Conservation (phyloP, 2,329 filamentous ascomycete species). For the Tolypocladium sp. region DNA sequence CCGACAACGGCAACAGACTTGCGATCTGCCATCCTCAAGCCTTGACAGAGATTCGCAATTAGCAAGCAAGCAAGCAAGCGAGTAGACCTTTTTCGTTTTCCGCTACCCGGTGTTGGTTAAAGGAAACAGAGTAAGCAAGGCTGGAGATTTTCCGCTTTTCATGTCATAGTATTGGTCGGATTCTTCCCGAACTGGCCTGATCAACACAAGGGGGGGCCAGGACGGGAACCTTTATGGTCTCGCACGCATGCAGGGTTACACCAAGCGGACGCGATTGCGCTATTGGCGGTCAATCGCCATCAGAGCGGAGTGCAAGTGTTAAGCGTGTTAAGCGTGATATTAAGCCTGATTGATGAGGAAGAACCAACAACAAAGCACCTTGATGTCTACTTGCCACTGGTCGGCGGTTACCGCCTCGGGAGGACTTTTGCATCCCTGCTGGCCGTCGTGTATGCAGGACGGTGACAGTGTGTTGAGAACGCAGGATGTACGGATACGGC, state of each 20-base stretch:
- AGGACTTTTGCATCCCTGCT: neutral
- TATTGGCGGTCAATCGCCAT: neutral
- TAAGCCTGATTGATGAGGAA: neutral
- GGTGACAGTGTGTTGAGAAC: neutral
- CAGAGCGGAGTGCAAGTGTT: neutral
- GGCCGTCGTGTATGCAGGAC: neutral
- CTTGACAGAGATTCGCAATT: neutral
- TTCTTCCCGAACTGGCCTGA: neutral
- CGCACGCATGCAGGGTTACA: neutral
- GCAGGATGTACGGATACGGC: neutral
- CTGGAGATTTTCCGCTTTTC: neutral
- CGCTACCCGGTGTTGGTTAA: too few species aligned
- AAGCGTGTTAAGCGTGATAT: neutral
- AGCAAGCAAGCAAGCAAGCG: neutral
- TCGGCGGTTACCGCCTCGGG: neutral
- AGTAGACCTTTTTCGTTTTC: neutral
- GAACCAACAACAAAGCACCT: neutral
- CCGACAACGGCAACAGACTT: constrained; percentile 8
- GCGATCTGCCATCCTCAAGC: neutral
- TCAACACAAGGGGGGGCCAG: neutral
- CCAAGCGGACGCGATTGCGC: too few species aligned
- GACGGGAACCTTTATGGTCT: neutral
- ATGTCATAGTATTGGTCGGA: neutral
- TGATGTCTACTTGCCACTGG: neutral
- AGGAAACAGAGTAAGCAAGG: neutral